Conservation (phyloP, 2,329 filamentous ascomycete genomes). For the Chaetomium strumarium region DNA sequence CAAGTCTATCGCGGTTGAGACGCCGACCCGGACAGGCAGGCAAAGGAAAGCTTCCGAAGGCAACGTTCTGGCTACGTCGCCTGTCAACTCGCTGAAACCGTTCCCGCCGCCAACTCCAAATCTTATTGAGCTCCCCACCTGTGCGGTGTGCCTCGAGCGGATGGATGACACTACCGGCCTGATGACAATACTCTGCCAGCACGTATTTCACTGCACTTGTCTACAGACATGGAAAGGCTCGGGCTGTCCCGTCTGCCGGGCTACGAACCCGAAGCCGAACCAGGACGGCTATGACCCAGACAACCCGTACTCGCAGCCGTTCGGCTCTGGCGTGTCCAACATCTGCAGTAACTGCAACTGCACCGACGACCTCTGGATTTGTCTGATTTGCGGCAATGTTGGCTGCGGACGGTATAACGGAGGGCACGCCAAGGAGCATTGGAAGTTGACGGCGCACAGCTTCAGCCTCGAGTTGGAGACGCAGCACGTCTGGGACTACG, state of each 20-base stretch:
- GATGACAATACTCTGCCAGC: slow-evolving; percentile 92
- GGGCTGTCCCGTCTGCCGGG: slow-evolving; percentile 90
- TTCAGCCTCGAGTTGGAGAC: slow-evolving; percentile 91
- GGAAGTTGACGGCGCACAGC: slow-evolving; percentile 81
- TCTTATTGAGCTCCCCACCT: slow-evolving; percentile 87
- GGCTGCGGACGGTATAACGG: slow-evolving; percentile 93
- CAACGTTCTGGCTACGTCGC: slow-evolving; percentile 40
- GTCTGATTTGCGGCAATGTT: slow-evolving; percentile 84
- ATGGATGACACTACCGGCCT: slow-evolving; percentile 98
- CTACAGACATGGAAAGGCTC: slow-evolving; percentile 93
- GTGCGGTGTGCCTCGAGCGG: slow-evolving; percentile 89
- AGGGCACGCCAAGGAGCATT: slow-evolving; percentile 89
- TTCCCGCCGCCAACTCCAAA: slow-evolving; percentile 68
- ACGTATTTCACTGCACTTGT: slow-evolving; percentile 96
- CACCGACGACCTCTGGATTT: slow-evolving; percentile 85
- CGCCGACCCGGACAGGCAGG: slow-evolving; percentile 45
- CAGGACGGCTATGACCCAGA: slow-evolving; percentile 36
- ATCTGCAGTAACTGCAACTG: slow-evolving; percentile 78
- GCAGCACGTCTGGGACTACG: slow-evolving; percentile 97
- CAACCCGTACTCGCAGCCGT: slow-evolving; percentile 49
- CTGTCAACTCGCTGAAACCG: slow-evolving; percentile 47
- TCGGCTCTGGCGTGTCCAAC: slow-evolving; percentile 56
- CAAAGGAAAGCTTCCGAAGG: slow-evolving; percentile 18
- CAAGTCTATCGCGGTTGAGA: slow-evolving; percentile 81
- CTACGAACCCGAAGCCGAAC: slow-evolving; percentile 53